Conservation (phyloP, 2,329 filamentous ascomycete species). For the Ophiocordyceps australis region DNA sequence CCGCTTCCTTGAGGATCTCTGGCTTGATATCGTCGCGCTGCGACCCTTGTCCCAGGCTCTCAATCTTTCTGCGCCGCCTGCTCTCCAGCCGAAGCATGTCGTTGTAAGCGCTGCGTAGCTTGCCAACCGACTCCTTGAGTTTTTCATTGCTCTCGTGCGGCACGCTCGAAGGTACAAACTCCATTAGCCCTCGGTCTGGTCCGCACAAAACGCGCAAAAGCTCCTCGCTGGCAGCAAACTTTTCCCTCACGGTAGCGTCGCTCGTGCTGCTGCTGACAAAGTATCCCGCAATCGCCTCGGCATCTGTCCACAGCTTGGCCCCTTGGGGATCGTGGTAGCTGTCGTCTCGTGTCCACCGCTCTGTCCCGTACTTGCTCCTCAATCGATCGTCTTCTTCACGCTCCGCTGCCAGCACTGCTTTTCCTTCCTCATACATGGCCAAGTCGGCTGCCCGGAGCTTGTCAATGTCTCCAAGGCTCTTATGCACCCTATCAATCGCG, state of each 20-base stretch:
- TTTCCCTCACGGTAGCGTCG: constrained; percentile 49
- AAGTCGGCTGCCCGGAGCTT: constrained; percentile 72
- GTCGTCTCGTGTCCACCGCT: constrained; percentile 58
- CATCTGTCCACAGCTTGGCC: constrained; percentile 54
- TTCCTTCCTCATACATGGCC: constrained; percentile 67
- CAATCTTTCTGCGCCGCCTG: constrained; percentile 60
- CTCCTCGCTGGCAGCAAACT: constrained; percentile 58
- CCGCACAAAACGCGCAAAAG: constrained; percentile 62
- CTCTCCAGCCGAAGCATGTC: constrained; percentile 74
- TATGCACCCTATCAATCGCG: constrained; percentile 57
- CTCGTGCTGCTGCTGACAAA: constrained; percentile 46
- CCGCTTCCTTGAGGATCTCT: constrained; percentile 67
- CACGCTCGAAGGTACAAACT: constrained; percentile 75
- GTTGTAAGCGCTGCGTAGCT: constrained; percentile 64
- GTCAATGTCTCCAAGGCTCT: constrained; percentile 73
- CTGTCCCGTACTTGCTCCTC: constrained; percentile 66
- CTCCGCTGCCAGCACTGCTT: constrained; percentile 60
- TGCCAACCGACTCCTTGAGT: constrained; percentile 62
- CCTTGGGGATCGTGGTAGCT: constrained; percentile 50
- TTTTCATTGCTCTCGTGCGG: constrained; percentile 62
- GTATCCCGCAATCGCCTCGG: constrained; percentile 70
- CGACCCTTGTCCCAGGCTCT: constrained; percentile 60
- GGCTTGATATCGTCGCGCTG: constrained; percentile 77
- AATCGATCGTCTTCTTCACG: constrained; percentile 66
- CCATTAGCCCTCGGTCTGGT: constrained; percentile 63